These are phyloP conservation scores for Aspergillus ostianus DNA, from an alignment of 495 filamentous ascomycete genomes.

Conservation along the genomic window DNA sequence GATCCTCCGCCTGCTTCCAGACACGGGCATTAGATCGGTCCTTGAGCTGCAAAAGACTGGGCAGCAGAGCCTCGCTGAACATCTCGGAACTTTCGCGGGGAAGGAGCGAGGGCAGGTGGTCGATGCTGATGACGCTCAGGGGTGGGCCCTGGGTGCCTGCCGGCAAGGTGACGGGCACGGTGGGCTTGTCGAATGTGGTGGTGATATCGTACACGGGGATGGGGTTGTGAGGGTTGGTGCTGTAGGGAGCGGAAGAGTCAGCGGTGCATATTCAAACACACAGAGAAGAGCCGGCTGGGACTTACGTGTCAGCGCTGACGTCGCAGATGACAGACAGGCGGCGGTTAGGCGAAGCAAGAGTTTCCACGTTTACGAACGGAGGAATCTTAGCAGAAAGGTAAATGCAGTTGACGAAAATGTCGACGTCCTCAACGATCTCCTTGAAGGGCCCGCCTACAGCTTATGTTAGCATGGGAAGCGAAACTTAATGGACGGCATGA, in stretches of 20 bases:
- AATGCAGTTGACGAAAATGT: slow-evolving; percentile 91
- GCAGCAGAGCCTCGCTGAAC: slow-evolving; percentile 77
- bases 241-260: slow-evolving; percentile 12
- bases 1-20: slow-evolving; percentile 78
- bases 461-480: slow-evolving; percentile 2
- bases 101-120: slow-evolving; percentile 85
- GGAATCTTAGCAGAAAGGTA: slow-evolving; percentile 72
- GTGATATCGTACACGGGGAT: slow-evolving; percentile 83
- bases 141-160: slow-evolving; percentile 54
- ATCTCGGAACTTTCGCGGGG: slow-evolving; percentile 85
- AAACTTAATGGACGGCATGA: not conserved
- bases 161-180: slow-evolving; percentile 61
- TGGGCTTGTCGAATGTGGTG: slow-evolving; percentile 82
- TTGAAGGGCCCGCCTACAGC: slow-evolving; percentile 72
- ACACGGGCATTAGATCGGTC: slow-evolving; percentile 69
- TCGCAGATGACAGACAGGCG: slow-evolving; percentile 86
- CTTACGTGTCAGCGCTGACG: slow-evolving; percentile 68
- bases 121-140: slow-evolving; percentile 79
- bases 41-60: slow-evolving; percentile 75
- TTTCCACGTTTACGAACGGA: slow-evolving; percentile 69
- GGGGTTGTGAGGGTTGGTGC: slow-evolving; percentile 70
- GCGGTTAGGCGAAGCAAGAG: slow-evolving; percentile 64
- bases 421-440: slow-evolving; percentile 70
- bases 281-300: not conserved
- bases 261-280: not conserved